phyloP scores from a whole-genome alignment of 169 alveolate genomes.

The Cryptosporidium parvum region DNA sequence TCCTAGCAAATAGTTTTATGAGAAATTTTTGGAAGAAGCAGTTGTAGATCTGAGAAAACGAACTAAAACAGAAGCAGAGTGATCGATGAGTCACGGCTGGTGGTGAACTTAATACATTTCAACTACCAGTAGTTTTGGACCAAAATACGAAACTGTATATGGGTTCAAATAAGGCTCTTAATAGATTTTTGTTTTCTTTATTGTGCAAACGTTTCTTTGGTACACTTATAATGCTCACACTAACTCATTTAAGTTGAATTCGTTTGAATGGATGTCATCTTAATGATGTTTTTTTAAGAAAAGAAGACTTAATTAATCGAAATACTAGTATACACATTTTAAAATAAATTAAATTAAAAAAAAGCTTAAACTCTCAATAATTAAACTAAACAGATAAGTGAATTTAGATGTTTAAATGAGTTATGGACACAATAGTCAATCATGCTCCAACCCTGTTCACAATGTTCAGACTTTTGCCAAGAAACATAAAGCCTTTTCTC shows the following conservation, averaged over 20 bases:
- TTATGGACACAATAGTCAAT: background rate
- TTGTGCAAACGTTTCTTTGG: conserved; percentile 6
- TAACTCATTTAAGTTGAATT: conserved; percentile 1
- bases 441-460: background rate
- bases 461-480: background rate
- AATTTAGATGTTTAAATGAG: background rate
- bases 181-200: conserved; percentile 23
- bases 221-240: conserved; percentile 1
- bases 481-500: conserved; percentile 7
- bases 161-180: conserved; percentile 4
- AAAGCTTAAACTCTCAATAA: background rate
- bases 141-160: background rate
- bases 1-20: background rate
- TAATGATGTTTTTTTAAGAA: background rate
- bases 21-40: conserved; percentile 8
- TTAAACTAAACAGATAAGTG: conserved; percentile 2
- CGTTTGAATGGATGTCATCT: conserved; percentile 25
- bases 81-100: conserved; percentile 12
- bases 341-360: background rate
- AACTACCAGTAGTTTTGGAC: background rate
- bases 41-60: background rate
- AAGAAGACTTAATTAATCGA: background rate
- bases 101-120: background rate
- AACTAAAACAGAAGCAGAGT: conserved; percentile 3
- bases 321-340: background rate